phyloP scores from a whole-genome alignment of 2,329 filamentous ascomycete genomes.

The Magnaporthales sp. region DNA sequence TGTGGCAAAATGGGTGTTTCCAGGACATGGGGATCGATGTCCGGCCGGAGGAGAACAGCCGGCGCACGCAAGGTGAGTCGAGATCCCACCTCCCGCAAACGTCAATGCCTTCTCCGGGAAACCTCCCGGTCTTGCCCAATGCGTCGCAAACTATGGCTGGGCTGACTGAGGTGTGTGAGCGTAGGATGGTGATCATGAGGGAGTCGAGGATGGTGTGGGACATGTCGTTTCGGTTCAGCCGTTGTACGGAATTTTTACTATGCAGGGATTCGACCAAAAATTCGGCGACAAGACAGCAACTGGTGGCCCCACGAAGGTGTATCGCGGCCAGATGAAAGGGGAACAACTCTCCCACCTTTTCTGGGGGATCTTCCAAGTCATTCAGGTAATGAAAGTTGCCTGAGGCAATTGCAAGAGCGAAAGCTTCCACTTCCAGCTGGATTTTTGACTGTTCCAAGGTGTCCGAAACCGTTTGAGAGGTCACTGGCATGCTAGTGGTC shows the following conservation, averaged over 20 bases:
- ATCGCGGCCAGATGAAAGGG: constrained; percentile 6
- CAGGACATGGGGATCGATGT: constrained; percentile 5
- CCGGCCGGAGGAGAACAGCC: constrained; percentile 1
- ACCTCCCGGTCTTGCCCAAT: neutral
- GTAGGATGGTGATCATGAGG: constrained; percentile 5
- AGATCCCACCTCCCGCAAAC: constrained; percentile 8
- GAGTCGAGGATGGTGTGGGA: constrained; percentile 6
- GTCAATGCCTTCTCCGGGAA: constrained; percentile 8
- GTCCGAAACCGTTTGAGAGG: neutral
- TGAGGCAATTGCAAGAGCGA: neutral
- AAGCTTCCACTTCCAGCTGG: neutral
- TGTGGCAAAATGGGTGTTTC: constrained; percentile 11
- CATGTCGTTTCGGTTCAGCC: neutral
- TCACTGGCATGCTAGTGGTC: neutral
- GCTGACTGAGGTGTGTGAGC: constrained; percentile 3
- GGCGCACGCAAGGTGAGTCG: constrained; percentile 4
- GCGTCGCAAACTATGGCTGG: constrained; percentile 4
- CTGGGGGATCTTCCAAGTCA: too few relatives aligned
- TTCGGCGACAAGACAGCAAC: neutral
- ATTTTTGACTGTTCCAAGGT: neutral
- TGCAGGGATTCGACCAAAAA: accelerated
- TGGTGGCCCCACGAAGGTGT: constrained; percentile 2
- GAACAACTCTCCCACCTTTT: neutral
- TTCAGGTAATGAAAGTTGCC: neutral
- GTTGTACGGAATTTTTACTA: neutral